Conservation (phyloP, 306 rosid genomes). For the Trichosanthes cucumerina region DNA sequence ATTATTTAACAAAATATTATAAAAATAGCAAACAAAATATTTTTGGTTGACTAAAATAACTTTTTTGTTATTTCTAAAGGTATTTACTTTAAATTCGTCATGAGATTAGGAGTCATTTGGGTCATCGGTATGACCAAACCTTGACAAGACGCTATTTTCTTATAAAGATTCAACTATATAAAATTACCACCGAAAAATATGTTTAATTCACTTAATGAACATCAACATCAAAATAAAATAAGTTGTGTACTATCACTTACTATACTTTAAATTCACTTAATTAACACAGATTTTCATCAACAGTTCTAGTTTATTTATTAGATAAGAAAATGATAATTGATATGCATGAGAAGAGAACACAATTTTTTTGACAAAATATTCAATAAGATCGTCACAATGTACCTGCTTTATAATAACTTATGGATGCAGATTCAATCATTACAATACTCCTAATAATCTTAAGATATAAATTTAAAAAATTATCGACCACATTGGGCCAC, state of each 20-base stretch:
- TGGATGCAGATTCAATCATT: too few species aligned
- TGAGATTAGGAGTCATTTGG: not conserved
- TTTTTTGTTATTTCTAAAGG: not conserved
- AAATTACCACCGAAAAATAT: too few species aligned
- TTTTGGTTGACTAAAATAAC: not conserved
- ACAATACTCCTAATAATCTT: too few species aligned
- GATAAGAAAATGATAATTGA: not conserved
- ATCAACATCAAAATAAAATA: too few species aligned
- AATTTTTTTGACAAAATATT: too few species aligned
- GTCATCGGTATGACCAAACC: not conserved
- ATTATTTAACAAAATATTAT: not conserved
- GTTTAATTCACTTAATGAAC: not conserved
- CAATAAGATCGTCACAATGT: too few species aligned
- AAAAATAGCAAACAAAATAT: not conserved
- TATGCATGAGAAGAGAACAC: not conserved
- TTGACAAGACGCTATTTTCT: not conserved
- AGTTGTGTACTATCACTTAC: not conserved
- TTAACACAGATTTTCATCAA: too few species aligned
- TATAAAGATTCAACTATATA: not conserved
- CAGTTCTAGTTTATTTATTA: too few species aligned
- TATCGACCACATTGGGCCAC: too few species aligned
- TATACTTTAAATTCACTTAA: not conserved
- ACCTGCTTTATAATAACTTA: too few species aligned
- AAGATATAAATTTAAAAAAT: too few species aligned
- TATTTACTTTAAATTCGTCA: not conserved